These are phyloP conservation scores for Cenchrus americanus DNA, from an alignment of 176 grass and related monocot species.

Conservation along the genomic window DNA sequence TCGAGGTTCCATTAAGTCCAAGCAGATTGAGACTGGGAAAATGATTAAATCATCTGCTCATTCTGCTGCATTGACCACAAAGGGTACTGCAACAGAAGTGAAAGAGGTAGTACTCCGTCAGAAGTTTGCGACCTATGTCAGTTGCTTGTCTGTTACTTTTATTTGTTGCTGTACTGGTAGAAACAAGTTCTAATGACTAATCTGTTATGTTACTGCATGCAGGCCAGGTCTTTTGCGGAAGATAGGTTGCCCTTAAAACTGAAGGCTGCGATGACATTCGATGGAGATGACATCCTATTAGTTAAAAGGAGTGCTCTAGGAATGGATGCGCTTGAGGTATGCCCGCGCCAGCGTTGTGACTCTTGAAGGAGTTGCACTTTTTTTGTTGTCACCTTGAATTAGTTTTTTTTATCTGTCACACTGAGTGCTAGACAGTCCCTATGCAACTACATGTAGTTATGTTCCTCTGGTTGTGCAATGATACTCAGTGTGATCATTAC, in stretches of 20 bases:
- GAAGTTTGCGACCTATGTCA: neutral
- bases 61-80: slow-evolving; percentile 52
- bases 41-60: slow-evolving; percentile 46
- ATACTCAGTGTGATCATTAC: neutral
- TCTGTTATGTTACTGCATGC: slow-evolving; percentile 38
- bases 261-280: slow-evolving; percentile 51
- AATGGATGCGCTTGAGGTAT: slow-evolving; percentile 84
- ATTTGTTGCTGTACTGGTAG: slow-evolving; percentile 28
- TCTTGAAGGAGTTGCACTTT: neutral
- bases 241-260: slow-evolving; percentile 53
- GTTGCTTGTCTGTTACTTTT: neutral
- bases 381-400: neutral
- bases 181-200: slow-evolving; percentile 22
- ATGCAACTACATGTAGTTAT: neutral
- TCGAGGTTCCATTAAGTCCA: slow-evolving; percentile 40
- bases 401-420: neutral
- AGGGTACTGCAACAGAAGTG: slow-evolving; percentile 59
- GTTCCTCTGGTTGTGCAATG: neutral
- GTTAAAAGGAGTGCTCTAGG: slow-evolving; percentile 68
- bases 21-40: slow-evolving; percentile 57
- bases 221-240: slow-evolving; percentile 59
- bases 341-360: neutral
- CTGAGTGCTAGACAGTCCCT: neutral
- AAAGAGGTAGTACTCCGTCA: slow-evolving; percentile 67
- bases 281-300: slow-evolving; percentile 54